These are phyloP conservation scores for Fusarium sp. DNA, from an alignment of 2,329 filamentous ascomycete genomes.

Conservation along the genomic window DNA sequence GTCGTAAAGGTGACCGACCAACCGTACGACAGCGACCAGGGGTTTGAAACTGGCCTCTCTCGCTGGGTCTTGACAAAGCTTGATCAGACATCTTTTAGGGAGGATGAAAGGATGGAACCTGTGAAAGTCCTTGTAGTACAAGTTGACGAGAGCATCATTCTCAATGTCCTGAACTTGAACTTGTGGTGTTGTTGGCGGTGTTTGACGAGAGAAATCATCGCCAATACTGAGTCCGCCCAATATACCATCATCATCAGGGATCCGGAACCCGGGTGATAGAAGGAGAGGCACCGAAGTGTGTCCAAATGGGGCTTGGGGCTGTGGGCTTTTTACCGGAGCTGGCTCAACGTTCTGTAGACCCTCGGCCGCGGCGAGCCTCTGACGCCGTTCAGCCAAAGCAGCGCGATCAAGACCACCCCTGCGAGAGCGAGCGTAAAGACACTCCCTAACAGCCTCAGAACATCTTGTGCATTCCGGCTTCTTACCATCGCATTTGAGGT, in stretches of 20 bases:
- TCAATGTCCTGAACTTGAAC: background rate
- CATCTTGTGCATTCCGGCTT: constrained; percentile 60
- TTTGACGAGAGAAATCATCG: background rate
- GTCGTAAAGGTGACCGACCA: constrained; percentile 50
- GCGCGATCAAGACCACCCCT: constrained; percentile 54
- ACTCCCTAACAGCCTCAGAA: constrained; percentile 53
- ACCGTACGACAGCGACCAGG: constrained; percentile 43
- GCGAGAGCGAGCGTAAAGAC: constrained; percentile 62
- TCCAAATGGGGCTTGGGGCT: background rate
- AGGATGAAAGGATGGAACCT: constrained; percentile 45
- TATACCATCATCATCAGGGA: background rate
- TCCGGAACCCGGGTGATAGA: background rate
- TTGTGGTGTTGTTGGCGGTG: background rate
- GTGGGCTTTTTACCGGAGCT: background rate
- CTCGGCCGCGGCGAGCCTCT: constrained; percentile 34
- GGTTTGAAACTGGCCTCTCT: constrained; percentile 25
- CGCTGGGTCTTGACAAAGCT: constrained; percentile 1
- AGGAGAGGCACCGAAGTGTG: background rate
- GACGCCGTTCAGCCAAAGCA: constrained; percentile 42
- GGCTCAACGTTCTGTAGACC: background rate
- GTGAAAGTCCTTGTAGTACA: constrained; percentile 52
- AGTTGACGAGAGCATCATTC: constrained; percentile 42
- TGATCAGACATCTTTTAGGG: constrained; percentile 32
- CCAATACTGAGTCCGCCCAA: background rate
- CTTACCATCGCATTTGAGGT: constrained; percentile 64